These are phyloP conservation scores for Pythium apleroticum DNA, from an alignment of 352 stramenopile genomes.

Conservation along the genomic window DNA sequence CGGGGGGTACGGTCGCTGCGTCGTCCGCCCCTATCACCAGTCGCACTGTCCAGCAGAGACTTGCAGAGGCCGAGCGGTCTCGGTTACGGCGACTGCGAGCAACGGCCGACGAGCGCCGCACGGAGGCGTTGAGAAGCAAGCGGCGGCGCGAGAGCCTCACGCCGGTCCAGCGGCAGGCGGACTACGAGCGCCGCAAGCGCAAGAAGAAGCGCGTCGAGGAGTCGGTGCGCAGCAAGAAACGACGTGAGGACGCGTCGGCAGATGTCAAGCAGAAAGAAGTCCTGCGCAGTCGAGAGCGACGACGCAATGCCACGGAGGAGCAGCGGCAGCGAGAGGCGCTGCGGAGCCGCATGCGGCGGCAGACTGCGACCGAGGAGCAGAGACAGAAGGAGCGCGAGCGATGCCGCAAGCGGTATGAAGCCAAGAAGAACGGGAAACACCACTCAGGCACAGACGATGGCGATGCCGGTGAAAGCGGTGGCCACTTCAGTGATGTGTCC, in stretches of 20 bases:
- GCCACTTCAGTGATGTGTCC: slow-evolving; percentile 17
- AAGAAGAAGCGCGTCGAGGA: slow-evolving; percentile 59
- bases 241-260: slow-evolving; percentile 45
- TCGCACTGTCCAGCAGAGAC: slow-evolving; percentile 28
- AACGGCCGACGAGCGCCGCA: slow-evolving; percentile 42
- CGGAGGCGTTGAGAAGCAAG: slow-evolving; percentile 58
- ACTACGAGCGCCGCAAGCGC: slow-evolving; percentile 58
- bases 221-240: slow-evolving; percentile 43
- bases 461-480: slow-evolving; percentile 11
- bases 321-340: slow-evolving; percentile 63
- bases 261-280: slow-evolving; percentile 52
- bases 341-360: slow-evolving; percentile 48
- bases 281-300: slow-evolving; percentile 55
- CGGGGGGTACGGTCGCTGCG: not conserved
- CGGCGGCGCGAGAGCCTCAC: slow-evolving; percentile 61
- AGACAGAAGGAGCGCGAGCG: slow-evolving; percentile 60
- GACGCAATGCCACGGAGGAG: slow-evolving; percentile 62
- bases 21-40: slow-evolving; percentile 1
- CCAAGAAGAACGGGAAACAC: slow-evolving; percentile 39
- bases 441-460: slow-evolving; percentile 17
- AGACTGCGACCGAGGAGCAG: slow-evolving; percentile 67
- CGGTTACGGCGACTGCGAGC: slow-evolving; percentile 49
- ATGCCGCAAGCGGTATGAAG: slow-evolving; percentile 63
- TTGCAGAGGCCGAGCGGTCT: slow-evolving; percentile 60
- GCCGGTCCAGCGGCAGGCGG: slow-evolving; percentile 58